Conservation (phyloP, 108 stramenopile species). For the Stephanodiscus minutulus region DNA sequence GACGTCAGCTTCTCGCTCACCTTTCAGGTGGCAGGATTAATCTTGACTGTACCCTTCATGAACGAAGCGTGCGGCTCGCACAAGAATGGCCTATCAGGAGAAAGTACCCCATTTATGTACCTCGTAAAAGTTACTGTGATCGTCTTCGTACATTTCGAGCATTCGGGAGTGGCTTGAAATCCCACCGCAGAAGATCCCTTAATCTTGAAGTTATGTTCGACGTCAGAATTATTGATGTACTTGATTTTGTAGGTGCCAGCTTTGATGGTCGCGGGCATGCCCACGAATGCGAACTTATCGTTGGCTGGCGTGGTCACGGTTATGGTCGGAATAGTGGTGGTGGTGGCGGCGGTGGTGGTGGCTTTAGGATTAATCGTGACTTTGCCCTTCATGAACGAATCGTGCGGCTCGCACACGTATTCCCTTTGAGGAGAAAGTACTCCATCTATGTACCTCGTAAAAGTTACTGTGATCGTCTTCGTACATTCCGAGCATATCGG, state of each 20-base stretch:
- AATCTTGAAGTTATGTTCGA: not conserved
- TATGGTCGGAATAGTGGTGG: not conserved
- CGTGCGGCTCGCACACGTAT: slow-evolving; percentile 5
- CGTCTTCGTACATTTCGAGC: no score
- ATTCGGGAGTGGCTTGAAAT: not conserved
- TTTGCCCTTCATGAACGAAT: not conserved
- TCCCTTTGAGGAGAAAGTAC: not conserved
- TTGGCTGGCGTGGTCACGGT: not conserved
- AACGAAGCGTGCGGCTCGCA: no score
- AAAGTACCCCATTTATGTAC: no score
- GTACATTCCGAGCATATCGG: not conserved
- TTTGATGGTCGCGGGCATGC: not conserved
- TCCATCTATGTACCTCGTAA: not conserved
- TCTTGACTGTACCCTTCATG: no score
- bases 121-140: no score
- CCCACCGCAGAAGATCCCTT: not conserved
- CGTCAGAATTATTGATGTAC: not conserved
- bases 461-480: not conserved
- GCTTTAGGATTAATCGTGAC: not conserved
- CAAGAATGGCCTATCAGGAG: no score
- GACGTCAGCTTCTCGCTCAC: no score
- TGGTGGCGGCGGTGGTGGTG: no score
- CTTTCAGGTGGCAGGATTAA: no score
- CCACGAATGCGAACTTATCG: slow-evolving; percentile 2
- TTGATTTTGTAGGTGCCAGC: slow-evolving; percentile 4